Percentiles rank a stretch among this genome's conserved stretches.
phyloP scores from a whole-genome alignment of 495 filamentous ascomycete species.

The Aspergillus heteromorphus region DNA sequence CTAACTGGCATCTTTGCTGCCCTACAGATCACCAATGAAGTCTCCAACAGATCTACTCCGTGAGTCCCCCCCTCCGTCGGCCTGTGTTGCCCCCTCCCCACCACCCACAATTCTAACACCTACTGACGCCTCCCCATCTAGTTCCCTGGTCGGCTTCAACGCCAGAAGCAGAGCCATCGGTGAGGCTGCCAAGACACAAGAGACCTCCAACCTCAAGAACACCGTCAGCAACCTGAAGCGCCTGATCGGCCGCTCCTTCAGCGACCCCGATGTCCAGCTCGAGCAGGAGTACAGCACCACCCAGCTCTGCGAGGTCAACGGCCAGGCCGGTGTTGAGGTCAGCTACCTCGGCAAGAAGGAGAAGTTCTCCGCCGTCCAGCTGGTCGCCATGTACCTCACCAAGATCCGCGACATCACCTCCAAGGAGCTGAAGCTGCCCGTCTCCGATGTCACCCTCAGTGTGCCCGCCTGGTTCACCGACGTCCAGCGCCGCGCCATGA shows the following conservation, averaged over 20 bases:
- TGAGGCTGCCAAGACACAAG: constrained; percentile 94
- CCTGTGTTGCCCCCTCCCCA: constrained; percentile 3
- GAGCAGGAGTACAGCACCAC: constrained; percentile 92
- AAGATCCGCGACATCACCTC: constrained; percentile 87
- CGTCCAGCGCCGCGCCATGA: constrained; percentile 76
- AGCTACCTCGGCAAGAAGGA: constrained; percentile 92
- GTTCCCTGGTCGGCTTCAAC: constrained; percentile 90
- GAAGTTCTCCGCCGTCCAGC: constrained; percentile 83
- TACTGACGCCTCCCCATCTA: constrained; percentile 40
- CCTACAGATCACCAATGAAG: constrained; percentile 90
- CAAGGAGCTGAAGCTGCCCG: constrained; percentile 82
- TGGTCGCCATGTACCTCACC: constrained; percentile 91
- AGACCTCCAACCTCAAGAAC: constrained; percentile 99
- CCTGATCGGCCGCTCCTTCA: constrained; percentile 75
- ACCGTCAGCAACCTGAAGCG: constrained; percentile 90
- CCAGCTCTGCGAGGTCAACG: constrained; percentile 79
- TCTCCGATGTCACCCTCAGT: constrained; percentile 92
- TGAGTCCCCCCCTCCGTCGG: constrained; percentile 36
- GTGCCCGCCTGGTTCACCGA: constrained; percentile 98
- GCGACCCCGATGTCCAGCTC: constrained; percentile 85
- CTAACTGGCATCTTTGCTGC: constrained; percentile 32
- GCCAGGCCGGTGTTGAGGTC: constrained; percentile 92
- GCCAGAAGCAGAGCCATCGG: constrained; percentile 89
- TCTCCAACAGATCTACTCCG: constrained; percentile 97
- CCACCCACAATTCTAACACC: not conserved